Evolutionary conservation across 176 grass and related monocot species (phyloP).

Genomic region (Musa itinerans): DNA sequence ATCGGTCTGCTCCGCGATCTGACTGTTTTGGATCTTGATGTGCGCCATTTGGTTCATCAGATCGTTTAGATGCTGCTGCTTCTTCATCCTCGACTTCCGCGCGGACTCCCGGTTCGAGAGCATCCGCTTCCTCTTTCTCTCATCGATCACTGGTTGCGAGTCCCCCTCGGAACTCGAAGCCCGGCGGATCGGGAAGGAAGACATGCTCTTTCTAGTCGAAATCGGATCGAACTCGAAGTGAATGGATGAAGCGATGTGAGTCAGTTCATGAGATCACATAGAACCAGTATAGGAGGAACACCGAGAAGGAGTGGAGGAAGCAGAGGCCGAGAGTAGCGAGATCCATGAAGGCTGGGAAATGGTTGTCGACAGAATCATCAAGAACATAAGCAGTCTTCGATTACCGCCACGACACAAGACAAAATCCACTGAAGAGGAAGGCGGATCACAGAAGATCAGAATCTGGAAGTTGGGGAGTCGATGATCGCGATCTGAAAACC

Average conservation of each 20-base stretch:
- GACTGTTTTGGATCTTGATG: constrained; percentile 61
- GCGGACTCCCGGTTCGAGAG: constrained; percentile 93
- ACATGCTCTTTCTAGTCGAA: neutral
- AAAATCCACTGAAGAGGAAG: neutral
- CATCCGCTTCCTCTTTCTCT: constrained; percentile 68
- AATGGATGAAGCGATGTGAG: neutral
- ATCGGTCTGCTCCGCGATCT: constrained; percentile 30
- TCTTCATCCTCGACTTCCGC: constrained; percentile 66
- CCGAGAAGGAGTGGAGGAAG: constrained; percentile 91
- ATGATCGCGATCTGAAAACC: neutral
- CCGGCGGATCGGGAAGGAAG: neutral
- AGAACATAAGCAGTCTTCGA: neutral
- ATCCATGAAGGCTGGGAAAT: constrained; percentile 64
- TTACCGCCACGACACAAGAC: neutral
- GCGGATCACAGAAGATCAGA: neutral
- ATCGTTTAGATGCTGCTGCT: constrained; percentile 85
- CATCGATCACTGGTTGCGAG: constrained; percentile 15
- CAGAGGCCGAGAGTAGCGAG: constrained; percentile 54
- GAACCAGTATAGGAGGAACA: constrained; percentile 97
- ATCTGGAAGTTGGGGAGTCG: too few species aligned
- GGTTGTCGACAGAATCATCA: neutral
- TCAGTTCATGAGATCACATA: constrained; percentile 93
- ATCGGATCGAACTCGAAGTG: neutral
- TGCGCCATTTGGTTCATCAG: constrained; percentile 56
- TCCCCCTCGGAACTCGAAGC: constrained; percentile 2